phyloP scores from a whole-genome alignment of 2,329 filamentous ascomycete genomes.

The Fusarium gaditjirri region DNA sequence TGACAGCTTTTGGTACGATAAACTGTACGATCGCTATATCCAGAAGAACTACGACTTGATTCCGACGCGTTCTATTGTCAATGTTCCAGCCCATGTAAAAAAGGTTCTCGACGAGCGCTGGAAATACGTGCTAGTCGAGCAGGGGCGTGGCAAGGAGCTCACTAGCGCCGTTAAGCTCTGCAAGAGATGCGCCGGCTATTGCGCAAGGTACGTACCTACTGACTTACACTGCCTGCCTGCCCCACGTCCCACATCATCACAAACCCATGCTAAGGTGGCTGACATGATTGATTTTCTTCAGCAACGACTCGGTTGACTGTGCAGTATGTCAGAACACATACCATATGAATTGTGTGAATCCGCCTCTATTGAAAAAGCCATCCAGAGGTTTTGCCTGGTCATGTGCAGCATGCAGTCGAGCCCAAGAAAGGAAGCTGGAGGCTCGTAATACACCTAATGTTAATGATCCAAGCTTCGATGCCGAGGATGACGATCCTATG shows the following conservation, averaged over 20 bases:
- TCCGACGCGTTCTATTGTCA: constrained; percentile 90
- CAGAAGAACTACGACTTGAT: constrained; percentile 98
- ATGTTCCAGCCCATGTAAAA: constrained; percentile 94
- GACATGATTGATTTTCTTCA: constrained; percentile 51
- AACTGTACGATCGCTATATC: constrained; percentile 97
- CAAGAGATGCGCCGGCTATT: constrained; percentile 91
- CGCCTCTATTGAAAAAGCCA: constrained; percentile 92
- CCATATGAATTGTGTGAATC: constrained; percentile 97
- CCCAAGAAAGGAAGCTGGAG: constrained; percentile 93
- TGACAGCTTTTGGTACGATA: constrained; percentile 96
- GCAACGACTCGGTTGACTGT: constrained; percentile 95
- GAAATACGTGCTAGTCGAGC: constrained; percentile 95
- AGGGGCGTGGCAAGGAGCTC: constrained; percentile 91
- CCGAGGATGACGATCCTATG: constrained; percentile 70
- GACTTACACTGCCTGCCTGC: constrained; percentile 29
- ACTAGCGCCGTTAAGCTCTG: constrained; percentile 96
- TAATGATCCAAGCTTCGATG: constrained; percentile 73
- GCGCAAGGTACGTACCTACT: constrained; percentile 76
- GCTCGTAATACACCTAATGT: constrained; percentile 85
- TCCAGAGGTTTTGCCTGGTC: constrained; percentile 98
- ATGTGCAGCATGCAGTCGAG: constrained; percentile 93
- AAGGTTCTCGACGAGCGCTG: constrained; percentile 95
- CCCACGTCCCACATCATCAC: constrained; percentile 23
- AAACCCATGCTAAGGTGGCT: constrained; percentile 36
- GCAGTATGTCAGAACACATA: constrained; percentile 95